Evolutionary conservation across 2,329 filamentous ascomycete genomes (phyloP).

Genomic region (Alternaria dauci): DNA sequence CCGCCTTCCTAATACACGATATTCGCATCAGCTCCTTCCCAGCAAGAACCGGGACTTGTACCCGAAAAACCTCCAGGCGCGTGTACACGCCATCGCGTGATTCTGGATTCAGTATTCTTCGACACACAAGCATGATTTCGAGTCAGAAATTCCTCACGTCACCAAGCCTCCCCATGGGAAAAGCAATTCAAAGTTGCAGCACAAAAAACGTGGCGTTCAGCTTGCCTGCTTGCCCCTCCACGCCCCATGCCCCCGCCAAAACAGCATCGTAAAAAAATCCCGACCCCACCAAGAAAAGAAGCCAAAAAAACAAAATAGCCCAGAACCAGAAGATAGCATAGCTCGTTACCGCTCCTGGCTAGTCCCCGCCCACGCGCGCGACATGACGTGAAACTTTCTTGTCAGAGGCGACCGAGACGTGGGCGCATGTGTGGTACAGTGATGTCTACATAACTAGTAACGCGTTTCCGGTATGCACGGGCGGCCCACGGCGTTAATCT

Average conservation of each 20-base stretch:
- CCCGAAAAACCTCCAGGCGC: neutral
- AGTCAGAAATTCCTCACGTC: neutral
- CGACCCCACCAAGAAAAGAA: conserved; percentile 2
- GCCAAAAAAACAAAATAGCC: neutral
- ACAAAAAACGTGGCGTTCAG: neutral
- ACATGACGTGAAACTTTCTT: neutral
- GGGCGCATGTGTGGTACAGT: neutral
- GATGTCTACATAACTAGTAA: conserved; percentile 1
- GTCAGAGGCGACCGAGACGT: neutral
- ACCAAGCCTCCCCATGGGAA: neutral
- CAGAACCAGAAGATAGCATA: conserved; percentile 14
- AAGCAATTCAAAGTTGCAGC: neutral
- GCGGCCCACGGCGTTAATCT: neutral
- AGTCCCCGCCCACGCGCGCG: neutral
- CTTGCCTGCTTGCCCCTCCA: neutral
- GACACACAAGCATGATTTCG: neutral
- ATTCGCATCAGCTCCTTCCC: neutral
- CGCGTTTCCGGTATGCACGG: neutral
- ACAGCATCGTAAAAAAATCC: conserved; percentile 5
- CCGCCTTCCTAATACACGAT: neutral
- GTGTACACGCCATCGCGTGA: neutral
- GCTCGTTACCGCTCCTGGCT: conserved; percentile 3
- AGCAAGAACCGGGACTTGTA: neutral
- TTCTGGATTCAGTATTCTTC: neutral
- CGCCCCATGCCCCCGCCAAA: conserved; percentile 2